Conservation (phyloP, 768 basidiomycete genomes). For the Tylopilus sp. region DNA sequence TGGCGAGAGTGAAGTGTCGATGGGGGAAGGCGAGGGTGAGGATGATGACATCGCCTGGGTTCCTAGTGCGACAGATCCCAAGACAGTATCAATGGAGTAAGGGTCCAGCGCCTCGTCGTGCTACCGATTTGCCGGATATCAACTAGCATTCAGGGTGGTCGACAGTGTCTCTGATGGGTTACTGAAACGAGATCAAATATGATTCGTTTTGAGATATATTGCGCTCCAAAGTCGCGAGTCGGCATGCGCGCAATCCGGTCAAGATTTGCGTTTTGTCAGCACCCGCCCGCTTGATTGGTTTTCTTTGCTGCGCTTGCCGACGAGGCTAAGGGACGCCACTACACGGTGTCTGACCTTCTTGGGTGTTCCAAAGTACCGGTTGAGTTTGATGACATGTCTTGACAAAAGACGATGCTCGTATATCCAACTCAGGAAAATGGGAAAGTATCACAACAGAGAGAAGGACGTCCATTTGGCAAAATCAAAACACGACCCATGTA, state of each 20-base stretch:
- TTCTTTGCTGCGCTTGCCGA: conserved; percentile 1
- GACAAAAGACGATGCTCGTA: conserved; percentile 1
- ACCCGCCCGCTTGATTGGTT: neutral
- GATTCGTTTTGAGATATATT: conserved; percentile 21
- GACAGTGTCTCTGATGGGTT: conserved; percentile 9
- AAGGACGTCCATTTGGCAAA: neutral
- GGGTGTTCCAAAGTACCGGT: conserved; percentile 17
- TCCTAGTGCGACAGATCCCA: conserved; percentile 11
- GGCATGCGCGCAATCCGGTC: neutral
- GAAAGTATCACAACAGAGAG: conserved; percentile 7
- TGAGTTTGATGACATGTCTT: conserved; percentile 5
- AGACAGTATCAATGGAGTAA: conserved; percentile 10
- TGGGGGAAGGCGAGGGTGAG: conserved; percentile 21
- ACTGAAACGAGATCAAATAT: neutral
- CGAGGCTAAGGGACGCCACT: conserved; percentile 3
- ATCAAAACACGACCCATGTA: neutral
- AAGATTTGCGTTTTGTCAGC: conserved; percentile 13
- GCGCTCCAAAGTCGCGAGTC: neutral
- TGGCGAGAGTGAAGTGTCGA: conserved; percentile 22
- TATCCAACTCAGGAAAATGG: conserved; percentile 2
- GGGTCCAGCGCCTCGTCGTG: conserved; percentile 4
- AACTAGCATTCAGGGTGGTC: conserved; percentile 18
- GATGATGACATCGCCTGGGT: conserved; percentile 36
- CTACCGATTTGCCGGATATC: conserved; percentile 2
- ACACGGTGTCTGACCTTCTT: conserved; percentile 1